Percentiles rank a stretch among this genome's conserved stretches.
Evolutionary conservation across 345 rosid species (phyloP).

Genomic region (Geranium brycei): DNA sequence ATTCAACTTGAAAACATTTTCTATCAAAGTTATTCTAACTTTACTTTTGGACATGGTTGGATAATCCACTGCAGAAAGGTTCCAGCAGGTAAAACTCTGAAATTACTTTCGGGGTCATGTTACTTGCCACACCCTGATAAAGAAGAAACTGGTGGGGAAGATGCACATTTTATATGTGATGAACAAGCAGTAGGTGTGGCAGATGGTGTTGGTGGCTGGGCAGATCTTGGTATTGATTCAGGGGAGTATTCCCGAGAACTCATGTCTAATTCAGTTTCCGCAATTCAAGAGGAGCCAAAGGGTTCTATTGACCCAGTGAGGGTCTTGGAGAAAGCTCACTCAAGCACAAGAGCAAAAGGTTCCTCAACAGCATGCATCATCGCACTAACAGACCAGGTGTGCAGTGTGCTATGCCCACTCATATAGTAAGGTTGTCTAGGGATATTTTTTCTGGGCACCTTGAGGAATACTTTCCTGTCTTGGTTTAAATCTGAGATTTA

Average conservation of each 20-base stretch:
- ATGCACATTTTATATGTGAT: constrained; percentile 87
- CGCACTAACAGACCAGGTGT: constrained; percentile 75
- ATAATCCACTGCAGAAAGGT: constrained; percentile 24
- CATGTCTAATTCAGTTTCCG: constrained; percentile 78
- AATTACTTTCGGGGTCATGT: constrained; percentile 79
- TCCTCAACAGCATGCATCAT: constrained; percentile 96
- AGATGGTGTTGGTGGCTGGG: constrained; percentile 99
- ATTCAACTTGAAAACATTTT: background rate
- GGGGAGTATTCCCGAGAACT: constrained; percentile 83
- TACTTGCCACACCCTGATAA: constrained; percentile 97
- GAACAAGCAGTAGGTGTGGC: constrained; percentile 90
- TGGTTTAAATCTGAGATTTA: too few species aligned
- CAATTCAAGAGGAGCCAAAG: constrained; percentile 75
- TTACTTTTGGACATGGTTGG: background rate
- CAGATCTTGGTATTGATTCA: constrained; percentile 78
- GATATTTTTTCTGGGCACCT: too few species aligned
- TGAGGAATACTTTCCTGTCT: too few species aligned
- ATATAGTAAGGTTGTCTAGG: too few species aligned
- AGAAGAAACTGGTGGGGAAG: constrained; percentile 97
- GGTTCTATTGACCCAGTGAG: constrained; percentile 77
- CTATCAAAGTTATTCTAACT: background rate
- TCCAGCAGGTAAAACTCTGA: constrained; percentile 37
- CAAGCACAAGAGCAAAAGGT: constrained; percentile 74
- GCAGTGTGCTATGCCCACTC: background rate
- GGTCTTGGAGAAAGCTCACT: constrained; percentile 84